Base-by-base conservation (phyloP, 345 rosid species). In the Populus ilicifolia region DNA sequence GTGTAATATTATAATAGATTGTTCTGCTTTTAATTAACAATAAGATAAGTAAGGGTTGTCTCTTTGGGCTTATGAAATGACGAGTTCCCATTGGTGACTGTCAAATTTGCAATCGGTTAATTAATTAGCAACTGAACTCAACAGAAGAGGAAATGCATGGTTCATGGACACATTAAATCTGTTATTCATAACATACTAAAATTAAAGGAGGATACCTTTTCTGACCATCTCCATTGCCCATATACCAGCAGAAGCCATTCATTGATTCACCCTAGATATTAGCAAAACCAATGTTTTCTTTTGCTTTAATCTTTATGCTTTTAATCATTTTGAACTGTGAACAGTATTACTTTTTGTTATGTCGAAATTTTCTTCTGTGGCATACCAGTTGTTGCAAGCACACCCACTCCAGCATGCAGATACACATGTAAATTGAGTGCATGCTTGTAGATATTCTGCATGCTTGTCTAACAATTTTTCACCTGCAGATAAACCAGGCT, bases 401-500 rank as follows among this genome's bases (percentile, higher is more conserved):
- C n/a, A 20, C n/a, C 59, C 59, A 52, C 59, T 18, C 18, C 23
- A 52, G 59, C n/a, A 50, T 5, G 59, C 21, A 50, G 2, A 52
- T 52, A 20, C 8, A 52, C 59, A 52, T 52, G 23, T 7, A 52
- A 52, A 52, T 38, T 68, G 71, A 16, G 9, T 38, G 18, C 27
- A 35, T 39, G 46, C 46, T 16, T 8, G 21, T 8, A 21, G 27
- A 67, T 67, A n/a, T 4, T 67, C 48, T 17, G 8, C n/a, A 6
- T 21, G 43, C 17, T 50, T 73, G 35, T 77, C 82, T 81, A 81
- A 83, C 20, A 35, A 65, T 78, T 79, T 84, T 79, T 69, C 67
- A 67, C 48, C 79, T 83, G 64, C 97, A 96, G 99, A 88, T 93
- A 77, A 87, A 93, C 80, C 98, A 91, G 90, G 94, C 98, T 79